Evolutionary conservation across 208 protist genomes (phyloP), one percentile per base, ranked within the genome.

Genomic region (Phytomonas francai): DNA sequence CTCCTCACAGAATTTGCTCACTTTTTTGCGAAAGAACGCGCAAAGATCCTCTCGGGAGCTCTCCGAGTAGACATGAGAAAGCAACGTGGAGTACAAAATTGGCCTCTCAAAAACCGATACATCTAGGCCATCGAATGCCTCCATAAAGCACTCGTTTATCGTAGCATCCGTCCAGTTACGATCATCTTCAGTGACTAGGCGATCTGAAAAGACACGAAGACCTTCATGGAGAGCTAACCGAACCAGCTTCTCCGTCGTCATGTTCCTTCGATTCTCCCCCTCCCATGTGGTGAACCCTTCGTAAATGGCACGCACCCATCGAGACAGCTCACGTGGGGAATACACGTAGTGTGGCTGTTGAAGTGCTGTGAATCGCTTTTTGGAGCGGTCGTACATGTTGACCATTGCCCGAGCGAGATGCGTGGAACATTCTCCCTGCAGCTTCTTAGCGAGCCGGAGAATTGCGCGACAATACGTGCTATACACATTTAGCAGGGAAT

Each of bases 261-360:
- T 62, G 27, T 6, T 42, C 32, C 27, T 33, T 62, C 45, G 30
- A 31, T 19, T 66, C 27, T 66, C 27, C 62, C 19, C 74, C 57
- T 95, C 84, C 78, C 89, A 86, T 2, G 87, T 89, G 70, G 89
- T 74, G 34, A 99, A 67, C 32, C 85, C 97, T 73, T 98, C 94
- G 67, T 97, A 87, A n/a, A 99, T 73, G 25, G 98, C 97, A n/a
- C 98, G 91, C 28, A 92, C 83, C 98, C 98, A 99, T 31, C 98
- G 93, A 25, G 96, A 97, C 14, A 99, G 86, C 79, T 99, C 98
- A 72, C 98, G 90, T 2, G 98, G 98, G 25, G 91, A 98, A 91
- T 99, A 99, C 51, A 99, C 87, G 85, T 99, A 99, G 81, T 99
- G 98, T 36, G 93, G 92, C 72, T 99, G 95, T 69, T 97, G 88